These are phyloP conservation scores for Lasiodiplodia sp. DNA, from an alignment of 2,329 filamentous ascomycete genomes.

Conservation along the genomic window DNA sequence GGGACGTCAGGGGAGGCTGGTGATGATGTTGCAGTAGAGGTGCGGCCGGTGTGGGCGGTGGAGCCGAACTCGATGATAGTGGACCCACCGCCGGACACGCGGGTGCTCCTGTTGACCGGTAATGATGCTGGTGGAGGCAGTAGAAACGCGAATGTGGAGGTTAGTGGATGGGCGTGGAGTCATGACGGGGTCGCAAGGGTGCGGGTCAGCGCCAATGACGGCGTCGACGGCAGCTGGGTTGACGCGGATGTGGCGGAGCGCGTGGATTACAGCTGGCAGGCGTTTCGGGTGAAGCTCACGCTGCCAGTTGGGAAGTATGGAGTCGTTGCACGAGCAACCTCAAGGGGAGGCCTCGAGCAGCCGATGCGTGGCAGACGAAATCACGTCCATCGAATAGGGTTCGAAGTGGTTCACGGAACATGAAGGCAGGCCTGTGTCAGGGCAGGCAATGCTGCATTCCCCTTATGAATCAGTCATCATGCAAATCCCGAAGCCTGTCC, in stretches of 20 bases:
- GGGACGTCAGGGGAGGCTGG: constrained; percentile 2
- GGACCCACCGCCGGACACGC: constrained; percentile 33
- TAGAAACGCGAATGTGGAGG: constrained; percentile 3
- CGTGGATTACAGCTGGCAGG: constrained; percentile 31
- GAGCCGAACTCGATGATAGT: constrained; percentile 42
- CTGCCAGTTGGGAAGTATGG: constrained; percentile 5
- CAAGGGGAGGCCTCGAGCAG: constrained; percentile 32
- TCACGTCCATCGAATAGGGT: constrained; percentile 35
- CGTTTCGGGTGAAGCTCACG: constrained; percentile 10
- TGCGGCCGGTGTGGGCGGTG: constrained; percentile 39
- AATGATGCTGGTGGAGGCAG: background rate
- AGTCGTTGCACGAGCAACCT: constrained; percentile 31
- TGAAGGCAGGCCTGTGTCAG: background rate
- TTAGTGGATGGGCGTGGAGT: constrained; percentile 42
- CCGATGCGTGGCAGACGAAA: constrained; percentile 36
- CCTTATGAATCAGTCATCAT: background rate
- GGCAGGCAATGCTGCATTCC: background rate
- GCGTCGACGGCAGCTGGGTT: constrained; percentile 29
- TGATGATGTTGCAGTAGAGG: background rate
- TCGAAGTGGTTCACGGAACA: constrained; percentile 30
- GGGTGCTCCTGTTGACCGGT: constrained; percentile 5
- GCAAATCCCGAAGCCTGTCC: background rate
- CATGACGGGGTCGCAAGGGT: constrained; percentile 34
- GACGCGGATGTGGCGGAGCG: constrained; percentile 22
- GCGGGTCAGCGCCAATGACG: constrained; percentile 35